Evolutionary conservation across 1,139 yeast genomes (phyloP).

Genomic region (Candida sp.): DNA sequence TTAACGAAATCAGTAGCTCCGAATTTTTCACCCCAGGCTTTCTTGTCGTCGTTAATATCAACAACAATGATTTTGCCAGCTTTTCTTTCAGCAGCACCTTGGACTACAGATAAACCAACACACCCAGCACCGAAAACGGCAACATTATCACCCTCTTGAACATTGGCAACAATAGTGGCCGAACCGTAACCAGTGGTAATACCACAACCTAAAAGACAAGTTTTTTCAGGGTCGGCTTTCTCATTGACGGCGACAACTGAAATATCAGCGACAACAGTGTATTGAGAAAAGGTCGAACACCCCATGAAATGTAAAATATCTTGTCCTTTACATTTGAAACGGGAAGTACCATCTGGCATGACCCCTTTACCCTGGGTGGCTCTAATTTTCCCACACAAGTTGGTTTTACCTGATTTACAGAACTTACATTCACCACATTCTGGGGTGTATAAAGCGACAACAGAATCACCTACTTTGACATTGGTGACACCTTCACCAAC

Average conservation of each 20-base stretch:
- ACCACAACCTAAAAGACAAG: constrained; percentile 96
- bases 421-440: constrained; percentile 95
- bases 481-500: constrained; percentile 90
- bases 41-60: constrained; percentile 81
- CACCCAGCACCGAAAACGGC: constrained; percentile 98
- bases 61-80: constrained; percentile 83
- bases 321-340: constrained; percentile 85
- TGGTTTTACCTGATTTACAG: constrained; percentile 94
- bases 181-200: constrained; percentile 99
- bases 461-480: constrained; percentile 88
- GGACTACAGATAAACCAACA: constrained; percentile 93
- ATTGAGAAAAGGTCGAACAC: constrained; percentile 93
- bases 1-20: constrained; percentile 97
- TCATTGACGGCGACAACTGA: constrained; percentile 93
- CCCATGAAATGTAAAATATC: constrained; percentile 93
- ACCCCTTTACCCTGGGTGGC: constrained; percentile 40
- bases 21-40: constrained; percentile 81
- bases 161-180: constrained; percentile 91
- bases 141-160: constrained; percentile 87
- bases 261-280: constrained; percentile 96
- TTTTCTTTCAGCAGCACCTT: constrained; percentile 84
- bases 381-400: constrained; percentile 87
- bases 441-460: constrained; percentile 90
- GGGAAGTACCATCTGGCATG: constrained; percentile 86
- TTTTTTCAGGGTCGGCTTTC: constrained; percentile 78